Evolutionary conservation across 2,329 filamentous ascomycete species (phyloP).

Genomic region (Rutstroemia sp.): DNA sequence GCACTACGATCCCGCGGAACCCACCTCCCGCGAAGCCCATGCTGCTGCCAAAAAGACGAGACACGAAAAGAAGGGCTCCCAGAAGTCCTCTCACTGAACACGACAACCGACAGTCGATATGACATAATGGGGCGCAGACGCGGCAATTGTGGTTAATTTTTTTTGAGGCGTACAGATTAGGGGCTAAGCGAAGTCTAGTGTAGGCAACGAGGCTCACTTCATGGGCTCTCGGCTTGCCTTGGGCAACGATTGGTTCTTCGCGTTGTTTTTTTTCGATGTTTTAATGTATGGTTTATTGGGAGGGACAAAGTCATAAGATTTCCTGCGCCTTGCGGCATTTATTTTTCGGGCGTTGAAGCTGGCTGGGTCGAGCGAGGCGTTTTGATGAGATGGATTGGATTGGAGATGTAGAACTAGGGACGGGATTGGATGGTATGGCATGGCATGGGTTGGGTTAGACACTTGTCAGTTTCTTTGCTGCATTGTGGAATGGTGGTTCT

Average conservation of each 20-base stretch:
- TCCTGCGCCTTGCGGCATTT: background rate
- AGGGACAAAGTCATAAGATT: background rate
- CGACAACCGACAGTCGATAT: background rate
- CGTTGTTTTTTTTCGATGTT: background rate
- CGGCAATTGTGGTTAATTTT: background rate
- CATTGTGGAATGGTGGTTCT: no score
- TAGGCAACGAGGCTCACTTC: background rate
- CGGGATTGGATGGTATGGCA: background rate
- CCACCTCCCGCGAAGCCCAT: background rate
- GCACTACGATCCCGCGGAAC: slow-evolving; percentile 1
- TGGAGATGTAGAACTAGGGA: background rate
- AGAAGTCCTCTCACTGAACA: background rate
- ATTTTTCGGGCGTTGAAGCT: background rate
- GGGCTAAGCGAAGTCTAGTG: background rate
- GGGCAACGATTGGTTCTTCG: no score
- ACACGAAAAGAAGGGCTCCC: background rate
- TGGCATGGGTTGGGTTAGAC: background rate
- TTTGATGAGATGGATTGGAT: background rate
- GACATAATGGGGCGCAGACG: background rate
- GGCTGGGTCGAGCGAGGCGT: background rate
- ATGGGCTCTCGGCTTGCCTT: background rate
- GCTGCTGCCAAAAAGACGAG: no score
- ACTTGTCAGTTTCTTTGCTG: no score
- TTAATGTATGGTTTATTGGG: background rate
- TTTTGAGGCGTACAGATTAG: background rate